phyloP scores from a whole-genome alignment of 768 basidiomycete species.

The Leucosporidium creatinivorum region DNA sequence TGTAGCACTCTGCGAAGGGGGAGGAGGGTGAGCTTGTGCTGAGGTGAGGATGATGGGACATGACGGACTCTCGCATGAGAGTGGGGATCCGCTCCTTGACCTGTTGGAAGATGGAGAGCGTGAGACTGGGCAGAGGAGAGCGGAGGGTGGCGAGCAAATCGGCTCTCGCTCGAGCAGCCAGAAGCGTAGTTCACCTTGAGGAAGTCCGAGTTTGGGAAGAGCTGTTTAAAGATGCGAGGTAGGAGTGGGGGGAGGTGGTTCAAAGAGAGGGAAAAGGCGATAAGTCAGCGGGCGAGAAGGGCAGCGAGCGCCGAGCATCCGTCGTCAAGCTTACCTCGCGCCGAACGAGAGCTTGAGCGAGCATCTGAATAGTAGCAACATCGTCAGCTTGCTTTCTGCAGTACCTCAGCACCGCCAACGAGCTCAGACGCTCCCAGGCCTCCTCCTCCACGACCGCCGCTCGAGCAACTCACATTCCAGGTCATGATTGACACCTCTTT shows the following conservation, averaged over 20 bases:
- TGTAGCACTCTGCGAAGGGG: constrained; percentile 13
- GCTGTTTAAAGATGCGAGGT: constrained; percentile 3
- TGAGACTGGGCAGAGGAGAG: no score
- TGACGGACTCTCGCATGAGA: constrained; percentile 21
- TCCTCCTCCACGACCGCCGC: neutral
- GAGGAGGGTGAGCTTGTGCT: neutral
- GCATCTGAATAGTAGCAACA: constrained; percentile 12
- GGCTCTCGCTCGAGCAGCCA: no score
- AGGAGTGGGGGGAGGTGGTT: neutral
- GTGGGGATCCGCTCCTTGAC: constrained; percentile 27
- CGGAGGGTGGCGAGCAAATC: neutral
- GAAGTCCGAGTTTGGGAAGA: constrained; percentile 26
- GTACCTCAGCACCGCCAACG: neutral
- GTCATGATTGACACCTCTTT: constrained; percentile 13
- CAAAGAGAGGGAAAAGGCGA: neutral
- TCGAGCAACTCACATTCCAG: constrained; percentile 22
- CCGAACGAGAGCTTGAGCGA: constrained; percentile 32
- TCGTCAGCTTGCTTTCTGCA: neutral
- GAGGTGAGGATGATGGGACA: neutral
- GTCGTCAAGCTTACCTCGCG: neutral
- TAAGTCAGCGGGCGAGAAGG: no score
- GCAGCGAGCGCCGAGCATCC: no score
- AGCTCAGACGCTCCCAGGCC: neutral
- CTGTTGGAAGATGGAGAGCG: neutral
- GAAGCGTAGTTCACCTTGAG: neutral